These are phyloP conservation scores for Geotrichum europaeum DNA, from an alignment of 1,139 yeast species.

Conservation along the genomic window DNA sequence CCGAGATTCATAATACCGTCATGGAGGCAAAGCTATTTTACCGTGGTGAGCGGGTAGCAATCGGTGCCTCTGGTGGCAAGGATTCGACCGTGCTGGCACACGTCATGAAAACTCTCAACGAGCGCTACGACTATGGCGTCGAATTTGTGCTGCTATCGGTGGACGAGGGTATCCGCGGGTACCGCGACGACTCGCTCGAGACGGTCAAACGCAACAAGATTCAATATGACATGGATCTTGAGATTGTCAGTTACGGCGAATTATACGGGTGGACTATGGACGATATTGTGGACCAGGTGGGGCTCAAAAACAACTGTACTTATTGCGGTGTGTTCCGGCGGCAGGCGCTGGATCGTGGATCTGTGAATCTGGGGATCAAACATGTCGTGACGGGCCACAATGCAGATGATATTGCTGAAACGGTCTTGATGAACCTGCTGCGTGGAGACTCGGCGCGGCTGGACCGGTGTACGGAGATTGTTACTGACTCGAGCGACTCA, in stretches of 20 bases:
- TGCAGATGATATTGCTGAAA: constrained; percentile 99
- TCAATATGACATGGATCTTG: constrained; percentile 84
- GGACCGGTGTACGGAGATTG: constrained; percentile 82
- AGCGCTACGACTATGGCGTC: constrained; percentile 79
- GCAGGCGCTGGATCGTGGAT: constrained; percentile 95
- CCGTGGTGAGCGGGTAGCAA: constrained; percentile 83
- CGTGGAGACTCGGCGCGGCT: constrained; percentile 95
- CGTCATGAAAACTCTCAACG: constrained; percentile 78
- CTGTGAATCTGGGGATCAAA: constrained; percentile 73
- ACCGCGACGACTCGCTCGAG: constrained; percentile 93
- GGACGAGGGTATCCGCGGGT: constrained; percentile 96
- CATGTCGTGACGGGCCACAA: constrained; percentile 98
- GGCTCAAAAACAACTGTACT: constrained; percentile 90
- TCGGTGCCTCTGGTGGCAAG: constrained; percentile 98
- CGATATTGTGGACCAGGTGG: constrained; percentile 91
- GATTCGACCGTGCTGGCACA: constrained; percentile 95
- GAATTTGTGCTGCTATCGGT: constrained; percentile 75
- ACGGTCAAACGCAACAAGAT: constrained; percentile 89
- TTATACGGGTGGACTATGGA: constrained; percentile 97
- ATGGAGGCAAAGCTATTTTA: constrained; percentile 60
- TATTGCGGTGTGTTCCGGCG: constrained; percentile 96
- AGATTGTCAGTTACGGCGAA: constrained; percentile 83
- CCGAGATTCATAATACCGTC: constrained; percentile 91
- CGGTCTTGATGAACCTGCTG: constrained; percentile 86
- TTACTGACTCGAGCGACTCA: constrained; percentile 62